Conservation (phyloP, 1,139 yeast species). For the Geotrichum aggregatum region DNA sequence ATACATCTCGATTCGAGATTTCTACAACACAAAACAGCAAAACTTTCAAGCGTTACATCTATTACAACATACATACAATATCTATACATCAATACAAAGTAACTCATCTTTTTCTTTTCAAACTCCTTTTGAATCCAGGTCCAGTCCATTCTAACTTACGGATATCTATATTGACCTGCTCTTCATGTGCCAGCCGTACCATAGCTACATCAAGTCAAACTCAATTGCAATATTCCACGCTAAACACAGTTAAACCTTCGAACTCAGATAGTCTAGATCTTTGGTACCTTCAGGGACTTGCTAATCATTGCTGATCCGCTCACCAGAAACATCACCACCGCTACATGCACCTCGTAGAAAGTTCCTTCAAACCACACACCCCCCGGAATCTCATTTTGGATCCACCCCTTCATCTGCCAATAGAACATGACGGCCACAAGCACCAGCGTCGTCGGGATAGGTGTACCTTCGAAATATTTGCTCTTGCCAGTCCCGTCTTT, state of each 20-base stretch:
- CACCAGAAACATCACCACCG: slow-evolving; percentile 57
- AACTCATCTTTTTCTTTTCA: too few relatives aligned
- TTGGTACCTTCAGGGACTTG: slow-evolving; percentile 85
- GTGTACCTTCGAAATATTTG: slow-evolving; percentile 81
- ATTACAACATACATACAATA: slow-evolving; percentile 56
- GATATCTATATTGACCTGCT: too few relatives aligned
- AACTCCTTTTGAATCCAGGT: too few relatives aligned
- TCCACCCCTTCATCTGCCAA: slow-evolving; percentile 47
- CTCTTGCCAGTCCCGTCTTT: slow-evolving; percentile 79
- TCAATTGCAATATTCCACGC: not conserved
- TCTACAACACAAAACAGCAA: too few relatives aligned
- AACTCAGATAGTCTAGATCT: too few relatives aligned
- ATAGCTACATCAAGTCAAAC: too few relatives aligned
- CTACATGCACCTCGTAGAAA: slow-evolving; percentile 68
- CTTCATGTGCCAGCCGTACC: too few relatives aligned
- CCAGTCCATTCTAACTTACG: too few relatives aligned
- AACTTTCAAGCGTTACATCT: too few relatives aligned
- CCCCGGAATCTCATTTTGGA: slow-evolving; percentile 54
- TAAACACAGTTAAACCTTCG: not conserved
- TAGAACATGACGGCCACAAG: slow-evolving; percentile 71
- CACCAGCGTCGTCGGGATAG: slow-evolving; percentile 81
- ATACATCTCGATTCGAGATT: too few relatives aligned
- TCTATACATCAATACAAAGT: not conserved
- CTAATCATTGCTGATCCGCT: slow-evolving; percentile 93
- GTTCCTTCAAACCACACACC: slow-evolving; percentile 52